phyloP scores from a whole-genome alignment of 169 alveolate species.

The Besnoitia besnoiti region DNA sequence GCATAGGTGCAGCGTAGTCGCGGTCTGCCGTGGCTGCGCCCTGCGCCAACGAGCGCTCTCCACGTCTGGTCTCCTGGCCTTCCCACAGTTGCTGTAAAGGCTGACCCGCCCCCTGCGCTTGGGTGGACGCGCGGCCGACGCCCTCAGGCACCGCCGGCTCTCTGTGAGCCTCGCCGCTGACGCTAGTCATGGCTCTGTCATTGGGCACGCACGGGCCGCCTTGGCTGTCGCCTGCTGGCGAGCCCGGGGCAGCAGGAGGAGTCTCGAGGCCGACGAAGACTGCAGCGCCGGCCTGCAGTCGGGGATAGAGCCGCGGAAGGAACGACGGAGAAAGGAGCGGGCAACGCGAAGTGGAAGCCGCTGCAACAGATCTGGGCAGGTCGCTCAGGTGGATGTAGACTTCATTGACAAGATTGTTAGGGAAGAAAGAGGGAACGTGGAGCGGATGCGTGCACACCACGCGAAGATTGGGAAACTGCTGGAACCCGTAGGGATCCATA shows the following conservation, averaged over 20 bases:
- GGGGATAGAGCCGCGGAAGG: not conserved
- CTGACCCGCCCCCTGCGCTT: no score
- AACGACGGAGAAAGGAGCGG: conserved; percentile 25
- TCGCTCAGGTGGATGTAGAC: conserved; percentile 5
- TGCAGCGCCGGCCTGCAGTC: not conserved
- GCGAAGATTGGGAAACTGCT: conserved; percentile 4
- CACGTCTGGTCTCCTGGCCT: not conserved
- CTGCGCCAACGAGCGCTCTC: not conserved
- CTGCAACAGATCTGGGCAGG: not conserved
- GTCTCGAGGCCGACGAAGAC: not conserved
- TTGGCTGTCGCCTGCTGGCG: not conserved
- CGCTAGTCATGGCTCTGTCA: no score
- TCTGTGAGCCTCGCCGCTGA: no score
- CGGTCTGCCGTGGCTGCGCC: not conserved
- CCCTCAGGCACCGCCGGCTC: no score
- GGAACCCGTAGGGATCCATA: not conserved
- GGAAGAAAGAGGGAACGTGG: conserved; percentile 32
- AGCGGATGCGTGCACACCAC: conserved; percentile 34
- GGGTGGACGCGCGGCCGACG: no score
- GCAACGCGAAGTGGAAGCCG: not conserved
- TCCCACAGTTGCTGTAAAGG: no score
- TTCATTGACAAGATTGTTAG: not conserved
- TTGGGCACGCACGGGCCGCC: no score
- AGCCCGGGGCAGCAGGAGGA: not conserved
- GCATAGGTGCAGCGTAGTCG: not conserved